A percentile compares a stretch with the other conserved stretches of the same genome.
phyloP scores from a whole-genome alignment of 2,329 filamentous ascomycete species.

The Cordyceps farinosa region DNA sequence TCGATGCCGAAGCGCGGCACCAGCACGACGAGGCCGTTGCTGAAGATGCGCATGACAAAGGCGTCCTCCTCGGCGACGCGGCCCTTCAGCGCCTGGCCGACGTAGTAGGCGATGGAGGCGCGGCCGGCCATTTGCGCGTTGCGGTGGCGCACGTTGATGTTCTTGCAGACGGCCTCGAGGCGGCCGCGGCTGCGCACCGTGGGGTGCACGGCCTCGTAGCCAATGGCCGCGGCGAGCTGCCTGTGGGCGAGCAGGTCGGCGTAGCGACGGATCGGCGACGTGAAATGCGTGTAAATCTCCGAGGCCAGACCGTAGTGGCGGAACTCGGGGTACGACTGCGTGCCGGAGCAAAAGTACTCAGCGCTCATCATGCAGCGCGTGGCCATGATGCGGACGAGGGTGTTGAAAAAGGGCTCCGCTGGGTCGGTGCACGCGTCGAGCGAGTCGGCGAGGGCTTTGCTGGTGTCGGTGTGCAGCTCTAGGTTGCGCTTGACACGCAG shows the following conservation, averaged over 20 bases:
- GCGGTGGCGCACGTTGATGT: slow-evolving; percentile 95
- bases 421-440: slow-evolving; percentile 80
- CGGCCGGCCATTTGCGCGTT: slow-evolving; percentile 95
- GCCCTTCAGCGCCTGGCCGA: slow-evolving; percentile 89
- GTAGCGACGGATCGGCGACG: slow-evolving; percentile 92
- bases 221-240: slow-evolving; percentile 92
- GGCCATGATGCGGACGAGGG: slow-evolving; percentile 91
- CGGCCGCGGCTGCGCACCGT: slow-evolving; percentile 77
- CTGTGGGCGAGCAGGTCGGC: slow-evolving; percentile 94
- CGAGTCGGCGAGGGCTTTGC: slow-evolving; percentile 88
- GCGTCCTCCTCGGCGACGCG: slow-evolving; percentile 76
- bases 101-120: slow-evolving; percentile 95
- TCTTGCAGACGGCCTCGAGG: slow-evolving; percentile 91
- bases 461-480: slow-evolving; percentile 78
- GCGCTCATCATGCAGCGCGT: slow-evolving; percentile 99
- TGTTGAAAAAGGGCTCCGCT: slow-evolving; percentile 94
- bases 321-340: slow-evolving; percentile 90
- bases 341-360: slow-evolving; percentile 95
- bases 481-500: slow-evolving; percentile 81
- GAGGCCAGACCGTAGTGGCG: slow-evolving; percentile 94
- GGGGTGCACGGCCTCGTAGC: slow-evolving; percentile 82
- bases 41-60: slow-evolving; percentile 96
- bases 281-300: slow-evolving; percentile 98
- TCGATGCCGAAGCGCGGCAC: slow-evolving; percentile 96
- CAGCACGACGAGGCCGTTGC: slow-evolving; percentile 94